Percentiles rank a stretch among this genome's conserved stretches.
phyloP scores from a whole-genome alignment of 2,329 filamentous ascomycete genomes.

The Fusarium pilosicola region DNA sequence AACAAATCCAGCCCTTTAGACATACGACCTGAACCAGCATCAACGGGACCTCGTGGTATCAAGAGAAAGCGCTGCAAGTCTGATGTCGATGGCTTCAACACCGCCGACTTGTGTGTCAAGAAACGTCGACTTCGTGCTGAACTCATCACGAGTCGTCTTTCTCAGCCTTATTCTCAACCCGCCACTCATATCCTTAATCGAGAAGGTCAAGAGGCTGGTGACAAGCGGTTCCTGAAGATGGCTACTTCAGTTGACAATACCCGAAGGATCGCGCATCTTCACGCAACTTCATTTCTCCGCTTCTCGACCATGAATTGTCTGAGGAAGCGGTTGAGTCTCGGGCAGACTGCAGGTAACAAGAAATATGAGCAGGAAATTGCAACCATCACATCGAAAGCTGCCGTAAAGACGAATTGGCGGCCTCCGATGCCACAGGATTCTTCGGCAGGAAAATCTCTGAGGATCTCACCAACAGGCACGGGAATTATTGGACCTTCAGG shows the following conservation, averaged over 20 bases:
- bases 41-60: slow-evolving; percentile 27
- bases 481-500: slow-evolving; percentile 18
- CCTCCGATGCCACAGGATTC: slow-evolving; percentile 36
- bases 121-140: slow-evolving; percentile 72
- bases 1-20: slow-evolving; percentile 17
- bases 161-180: slow-evolving; percentile 73
- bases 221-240: slow-evolving; percentile 61
- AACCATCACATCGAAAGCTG: slow-evolving; percentile 33
- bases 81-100: slow-evolving; percentile 69
- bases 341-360: slow-evolving; percentile 45
- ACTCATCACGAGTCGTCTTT: slow-evolving; percentile 76
- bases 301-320: slow-evolving; percentile 73
- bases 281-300: slow-evolving; percentile 66
- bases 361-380: slow-evolving; percentile 42
- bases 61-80: slow-evolving; percentile 64
- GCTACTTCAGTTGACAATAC: slow-evolving; percentile 54
- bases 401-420: slow-evolving; percentile 35
- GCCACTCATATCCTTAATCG: slow-evolving; percentile 76
- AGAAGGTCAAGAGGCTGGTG: slow-evolving; percentile 57
- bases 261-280: slow-evolving; percentile 54
- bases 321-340: slow-evolving; percentile 55
- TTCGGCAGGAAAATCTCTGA: slow-evolving; percentile 34
- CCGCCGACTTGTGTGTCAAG: slow-evolving; percentile 64
- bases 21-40: slow-evolving; percentile 4
- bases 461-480: slow-evolving; percentile 13